A percentile compares a stretch with the other conserved stretches of the same genome.
Conservation (phyloP, 495 filamentous ascomycete genomes). For the Viridothelium virens region DNA sequence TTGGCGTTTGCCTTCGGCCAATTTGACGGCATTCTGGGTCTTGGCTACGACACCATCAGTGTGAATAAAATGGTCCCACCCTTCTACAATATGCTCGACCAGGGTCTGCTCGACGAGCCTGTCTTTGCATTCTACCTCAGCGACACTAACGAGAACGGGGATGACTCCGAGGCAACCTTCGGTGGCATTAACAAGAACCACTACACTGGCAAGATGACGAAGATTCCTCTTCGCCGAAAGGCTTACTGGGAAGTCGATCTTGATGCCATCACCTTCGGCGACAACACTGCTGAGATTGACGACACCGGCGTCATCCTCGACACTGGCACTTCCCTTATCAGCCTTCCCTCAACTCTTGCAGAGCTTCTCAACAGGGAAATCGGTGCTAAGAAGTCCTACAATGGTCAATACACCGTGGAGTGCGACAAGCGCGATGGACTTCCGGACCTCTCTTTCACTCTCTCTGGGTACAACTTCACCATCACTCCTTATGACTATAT, state of each 20-base stretch:
- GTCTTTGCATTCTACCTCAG: constrained; percentile 97
- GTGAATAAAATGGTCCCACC: constrained; percentile 92
- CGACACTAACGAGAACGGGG: constrained; percentile 60
- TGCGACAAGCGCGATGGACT: constrained; percentile 74
- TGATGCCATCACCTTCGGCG: constrained; percentile 81
- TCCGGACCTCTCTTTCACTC: constrained; percentile 81
- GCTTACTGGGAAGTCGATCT: constrained; percentile 99
- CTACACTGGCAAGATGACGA: constrained; percentile 84
- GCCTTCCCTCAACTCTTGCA: constrained; percentile 82
- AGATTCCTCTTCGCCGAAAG: constrained; percentile 91
- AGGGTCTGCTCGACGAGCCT: constrained; percentile 80
- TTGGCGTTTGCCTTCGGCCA: constrained; percentile 96
- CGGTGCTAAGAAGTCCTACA: constrained; percentile 92
- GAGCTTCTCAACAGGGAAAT: constrained; percentile 98
- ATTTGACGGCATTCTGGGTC: constrained; percentile 95
- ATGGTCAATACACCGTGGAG: constrained; percentile 90
- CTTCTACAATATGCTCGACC: constrained; percentile 91
- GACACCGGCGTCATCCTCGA: constrained; percentile 94
- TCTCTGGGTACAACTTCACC: constrained; percentile 82
- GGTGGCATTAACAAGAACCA: constrained; percentile 82
- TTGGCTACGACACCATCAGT: constrained; percentile 91
- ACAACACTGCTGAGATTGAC: constrained; percentile 75
- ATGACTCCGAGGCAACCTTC: constrained; percentile 81
- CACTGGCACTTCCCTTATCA: constrained; percentile 97
- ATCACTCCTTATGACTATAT: constrained; percentile 90